Conservation (phyloP, 495 filamentous ascomycete species). For the Aspergillus hancockii region DNA sequence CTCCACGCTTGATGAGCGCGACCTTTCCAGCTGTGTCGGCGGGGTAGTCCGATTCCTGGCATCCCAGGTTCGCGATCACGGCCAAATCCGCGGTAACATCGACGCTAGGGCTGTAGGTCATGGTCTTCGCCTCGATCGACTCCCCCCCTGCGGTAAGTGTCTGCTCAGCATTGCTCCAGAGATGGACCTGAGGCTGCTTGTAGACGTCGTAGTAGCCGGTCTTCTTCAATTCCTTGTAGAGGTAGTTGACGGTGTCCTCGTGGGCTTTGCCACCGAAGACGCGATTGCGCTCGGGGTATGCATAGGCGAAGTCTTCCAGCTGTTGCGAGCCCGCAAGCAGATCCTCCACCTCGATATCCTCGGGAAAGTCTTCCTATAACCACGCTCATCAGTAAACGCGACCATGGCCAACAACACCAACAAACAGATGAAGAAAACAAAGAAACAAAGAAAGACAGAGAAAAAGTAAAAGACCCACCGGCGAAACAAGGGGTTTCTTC, state of each 20-base stretch:
- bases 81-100: constrained; percentile 46
- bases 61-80: constrained; percentile 57
- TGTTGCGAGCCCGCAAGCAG: constrained; percentile 39
- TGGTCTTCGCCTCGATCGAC: constrained; percentile 26
- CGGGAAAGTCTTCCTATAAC: constrained; percentile 10
- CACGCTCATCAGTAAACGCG: too few relatives aligned
- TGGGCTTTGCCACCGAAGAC: constrained; percentile 63
- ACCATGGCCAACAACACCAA: neutral
- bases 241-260: constrained; percentile 62
- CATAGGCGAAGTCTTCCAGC: constrained; percentile 49
- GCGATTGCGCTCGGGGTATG: constrained; percentile 50
- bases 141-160: constrained; percentile 31
- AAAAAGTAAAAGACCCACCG: neutral
- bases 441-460: neutral
- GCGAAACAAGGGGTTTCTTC: constrained; percentile 1
- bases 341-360: constrained; percentile 22
- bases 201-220: constrained; percentile 61
- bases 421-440: neutral
- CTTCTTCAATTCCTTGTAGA: constrained; percentile 52
- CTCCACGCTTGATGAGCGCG: constrained; percentile 63
- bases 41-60: constrained; percentile 57
- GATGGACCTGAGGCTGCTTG: constrained; percentile 56
- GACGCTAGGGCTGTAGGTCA: constrained; percentile 52
- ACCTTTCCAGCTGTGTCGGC: constrained; percentile 54
- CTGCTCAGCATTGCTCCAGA: constrained; percentile 32